These are phyloP conservation scores for Diplodia scrobiculata DNA, from an alignment of 2,329 filamentous ascomycete species.

Conservation along the genomic window DNA sequence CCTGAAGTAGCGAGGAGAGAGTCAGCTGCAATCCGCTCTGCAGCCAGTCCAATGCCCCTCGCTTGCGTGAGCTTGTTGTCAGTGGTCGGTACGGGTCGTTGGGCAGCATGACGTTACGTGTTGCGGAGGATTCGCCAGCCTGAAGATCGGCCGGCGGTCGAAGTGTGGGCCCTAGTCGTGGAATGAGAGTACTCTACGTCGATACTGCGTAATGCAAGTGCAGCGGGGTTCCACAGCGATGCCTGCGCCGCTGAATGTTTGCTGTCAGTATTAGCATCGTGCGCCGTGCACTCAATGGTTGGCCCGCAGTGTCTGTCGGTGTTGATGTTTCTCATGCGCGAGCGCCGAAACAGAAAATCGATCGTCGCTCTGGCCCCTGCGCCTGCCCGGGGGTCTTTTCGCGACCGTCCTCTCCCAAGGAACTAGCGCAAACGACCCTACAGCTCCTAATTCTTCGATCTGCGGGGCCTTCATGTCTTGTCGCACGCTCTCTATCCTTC, in stretches of 20 bases:
- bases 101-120: conserved; percentile 1
- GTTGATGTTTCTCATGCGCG: background rate
- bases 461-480: background rate
- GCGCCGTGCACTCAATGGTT: background rate
- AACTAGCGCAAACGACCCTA: conserved; percentile 4
- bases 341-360: background rate
- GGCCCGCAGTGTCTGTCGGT: background rate
- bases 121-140: background rate
- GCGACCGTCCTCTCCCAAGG: background rate
- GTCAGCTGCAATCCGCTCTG: background rate
- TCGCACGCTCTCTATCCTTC: background rate
- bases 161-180: background rate
- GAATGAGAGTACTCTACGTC: background rate
- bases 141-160: conserved; percentile 3
- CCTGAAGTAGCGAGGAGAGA: too few species aligned
- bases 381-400: background rate
- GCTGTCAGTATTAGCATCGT: background rate
- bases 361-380: background rate
- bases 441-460: background rate
- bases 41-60: background rate
- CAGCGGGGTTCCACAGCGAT: background rate
- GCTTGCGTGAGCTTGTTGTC: background rate
- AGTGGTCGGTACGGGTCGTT: background rate
- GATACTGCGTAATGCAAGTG: background rate
- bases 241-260: background rate